phyloP scores from a whole-genome alignment of 2,329 filamentous ascomycete genomes.

The Cercospora sojina region DNA sequence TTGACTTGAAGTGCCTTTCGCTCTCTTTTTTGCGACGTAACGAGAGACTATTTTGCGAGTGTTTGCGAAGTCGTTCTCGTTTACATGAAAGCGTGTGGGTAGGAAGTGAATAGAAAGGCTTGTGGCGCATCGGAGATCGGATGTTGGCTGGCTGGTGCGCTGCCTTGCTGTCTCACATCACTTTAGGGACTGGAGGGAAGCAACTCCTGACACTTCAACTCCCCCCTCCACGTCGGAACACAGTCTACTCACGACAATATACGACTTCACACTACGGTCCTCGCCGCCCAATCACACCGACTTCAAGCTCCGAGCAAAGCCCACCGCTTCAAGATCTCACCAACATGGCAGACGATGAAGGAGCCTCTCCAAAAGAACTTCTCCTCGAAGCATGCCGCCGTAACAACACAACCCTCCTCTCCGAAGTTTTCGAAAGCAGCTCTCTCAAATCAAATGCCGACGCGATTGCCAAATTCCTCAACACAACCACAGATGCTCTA shows the following conservation, averaged over 20 bases:
- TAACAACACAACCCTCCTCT: constrained; percentile 84
- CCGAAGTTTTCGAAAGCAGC: constrained; percentile 63
- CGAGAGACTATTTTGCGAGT: not conserved
- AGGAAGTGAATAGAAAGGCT: constrained; percentile 9
- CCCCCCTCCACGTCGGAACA: not conserved
- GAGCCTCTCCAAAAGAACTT: constrained; percentile 79
- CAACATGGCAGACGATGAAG: constrained; percentile 54
- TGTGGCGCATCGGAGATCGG: constrained; percentile 2
- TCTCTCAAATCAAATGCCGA: constrained; percentile 51
- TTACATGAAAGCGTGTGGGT: not conserved
- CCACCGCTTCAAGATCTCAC: not conserved
- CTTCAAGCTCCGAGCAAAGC: not conserved
- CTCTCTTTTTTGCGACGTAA: not conserved
- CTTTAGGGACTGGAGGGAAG: not conserved
- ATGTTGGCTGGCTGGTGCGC: not conserved
- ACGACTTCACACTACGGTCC: not conserved
- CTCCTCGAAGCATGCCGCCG: constrained; percentile 90
- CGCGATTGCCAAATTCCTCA: constrained; percentile 74
- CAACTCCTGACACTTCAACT: not conserved
- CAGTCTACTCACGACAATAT: not conserved
- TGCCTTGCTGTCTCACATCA: constrained; percentile 2
- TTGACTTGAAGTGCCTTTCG: not conserved
- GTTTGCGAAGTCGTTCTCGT: not conserved
- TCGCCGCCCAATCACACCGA: not conserved
- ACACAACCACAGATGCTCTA: constrained; percentile 78